phyloP scores from a whole-genome alignment of 1,284 basidiomycete genomes.

The Tremellales sp. region DNA sequence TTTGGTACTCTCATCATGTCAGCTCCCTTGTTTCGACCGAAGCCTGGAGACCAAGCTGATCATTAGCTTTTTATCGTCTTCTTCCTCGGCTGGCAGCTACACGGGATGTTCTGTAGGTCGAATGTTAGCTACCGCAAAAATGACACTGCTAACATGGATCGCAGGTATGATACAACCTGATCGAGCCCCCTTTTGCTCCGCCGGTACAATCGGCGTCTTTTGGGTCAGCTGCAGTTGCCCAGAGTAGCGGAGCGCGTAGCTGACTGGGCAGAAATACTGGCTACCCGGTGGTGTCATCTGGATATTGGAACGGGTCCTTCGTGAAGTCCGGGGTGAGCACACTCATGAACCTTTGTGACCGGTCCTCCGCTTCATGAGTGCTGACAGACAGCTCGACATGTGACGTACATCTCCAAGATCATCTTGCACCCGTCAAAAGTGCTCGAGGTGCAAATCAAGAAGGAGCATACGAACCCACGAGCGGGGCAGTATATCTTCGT shows the following conservation, averaged over 20 bases:
- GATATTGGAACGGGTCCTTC: slow-evolving; percentile 76
- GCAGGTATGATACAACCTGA: slow-evolving; percentile 61
- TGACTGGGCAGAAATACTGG: slow-evolving; percentile 69
- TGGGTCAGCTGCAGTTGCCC: slow-evolving; percentile 62
- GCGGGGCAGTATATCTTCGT: slow-evolving; percentile 82
- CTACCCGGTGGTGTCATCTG: slow-evolving; percentile 77
- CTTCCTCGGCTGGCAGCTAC: slow-evolving; percentile 85
- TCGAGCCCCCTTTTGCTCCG: slow-evolving; percentile 75
- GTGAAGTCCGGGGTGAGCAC: slow-evolving; percentile 56
- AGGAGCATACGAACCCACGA: slow-evolving; percentile 71
- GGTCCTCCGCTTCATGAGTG: background rate
- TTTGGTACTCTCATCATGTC: slow-evolving; percentile 80
- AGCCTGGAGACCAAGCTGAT: slow-evolving; percentile 7
- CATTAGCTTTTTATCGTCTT: slow-evolving; percentile 70
- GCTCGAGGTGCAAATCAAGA: slow-evolving; percentile 88
- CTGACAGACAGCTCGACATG: slow-evolving; percentile 57
- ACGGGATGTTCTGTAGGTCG: slow-evolving; percentile 76
- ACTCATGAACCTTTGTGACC: background rate
- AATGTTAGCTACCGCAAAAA: slow-evolving; percentile 4
- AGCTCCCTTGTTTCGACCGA: too few species aligned
- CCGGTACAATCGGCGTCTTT: slow-evolving; percentile 79
- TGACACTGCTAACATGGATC: background rate
- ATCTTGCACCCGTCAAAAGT: slow-evolving; percentile 88
- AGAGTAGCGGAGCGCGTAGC: background rate
- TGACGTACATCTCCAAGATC: slow-evolving; percentile 85